Evolutionary conservation across 176 grass and related monocot genomes (phyloP).

Genomic region (Chloris gayana): DNA sequence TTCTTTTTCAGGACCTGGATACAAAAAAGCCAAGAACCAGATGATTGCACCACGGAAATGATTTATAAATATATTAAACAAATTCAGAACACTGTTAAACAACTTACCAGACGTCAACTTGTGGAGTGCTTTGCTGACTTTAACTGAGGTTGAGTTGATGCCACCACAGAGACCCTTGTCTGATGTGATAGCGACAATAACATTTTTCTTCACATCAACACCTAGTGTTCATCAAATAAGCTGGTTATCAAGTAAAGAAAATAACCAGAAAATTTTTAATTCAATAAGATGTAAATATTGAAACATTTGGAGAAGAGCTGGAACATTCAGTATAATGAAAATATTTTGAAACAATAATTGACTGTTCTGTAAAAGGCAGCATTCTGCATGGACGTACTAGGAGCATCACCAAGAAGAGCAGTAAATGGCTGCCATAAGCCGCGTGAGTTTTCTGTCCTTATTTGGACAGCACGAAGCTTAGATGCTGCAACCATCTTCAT

Average conservation of each 20-base stretch:
- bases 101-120: constrained; percentile 76
- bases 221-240: constrained; percentile 44
- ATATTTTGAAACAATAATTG: background rate
- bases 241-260: constrained; percentile 4
- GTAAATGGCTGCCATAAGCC: constrained; percentile 88
- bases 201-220: constrained; percentile 91
- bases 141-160: constrained; percentile 87
- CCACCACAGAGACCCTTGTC: constrained; percentile 95
- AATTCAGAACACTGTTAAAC: too few relatives aligned
- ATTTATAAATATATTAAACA: too few relatives aligned
- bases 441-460: constrained; percentile 81
- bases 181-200: constrained; percentile 77
- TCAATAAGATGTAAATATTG: background rate
- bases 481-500: constrained; percentile 96
- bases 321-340: background rate
- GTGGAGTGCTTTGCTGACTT: constrained; percentile 88
- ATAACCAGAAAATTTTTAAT: background rate
- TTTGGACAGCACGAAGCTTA: constrained; percentile 83
- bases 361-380: constrained; percentile 4
- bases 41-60: background rate
- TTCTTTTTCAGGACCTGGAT: constrained; percentile 79
- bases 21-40: background rate
- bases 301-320: background rate
- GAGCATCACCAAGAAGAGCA: constrained; percentile 77
- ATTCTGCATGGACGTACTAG: constrained; percentile 56